Conservation (phyloP, 208 protist genomes). For the Crithidia expoeki region DNA sequence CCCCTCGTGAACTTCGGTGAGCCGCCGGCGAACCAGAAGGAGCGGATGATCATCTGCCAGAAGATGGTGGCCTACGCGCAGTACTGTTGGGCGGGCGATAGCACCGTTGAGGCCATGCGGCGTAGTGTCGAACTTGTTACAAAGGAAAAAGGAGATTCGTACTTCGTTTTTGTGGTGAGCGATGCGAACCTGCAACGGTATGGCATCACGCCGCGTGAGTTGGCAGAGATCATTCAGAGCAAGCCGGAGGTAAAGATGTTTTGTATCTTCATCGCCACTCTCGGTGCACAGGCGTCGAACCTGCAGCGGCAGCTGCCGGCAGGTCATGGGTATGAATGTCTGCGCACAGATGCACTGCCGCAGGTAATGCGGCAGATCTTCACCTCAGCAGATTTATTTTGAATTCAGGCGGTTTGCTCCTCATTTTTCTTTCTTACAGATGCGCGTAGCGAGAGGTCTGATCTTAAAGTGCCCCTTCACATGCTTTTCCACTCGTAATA, state of each 20-base stretch:
- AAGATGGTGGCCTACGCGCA: conserved; percentile 93
- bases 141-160: conserved; percentile 85
- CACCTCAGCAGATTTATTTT: conserved; percentile 72
- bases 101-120: conserved; percentile 88
- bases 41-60: conserved; percentile 82
- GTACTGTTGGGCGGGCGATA: conserved; percentile 94
- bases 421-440: conserved; percentile 11
- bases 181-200: conserved; percentile 95
- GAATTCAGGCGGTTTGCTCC: not conserved
- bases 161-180: conserved; percentile 94
- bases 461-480: no score
- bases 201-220: conserved; percentile 81
- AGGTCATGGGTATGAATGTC: conserved; percentile 88
- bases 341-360: conserved; percentile 84
- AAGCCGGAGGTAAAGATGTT: conserved; percentile 86
- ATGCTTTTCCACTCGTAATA: no score
- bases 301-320: conserved; percentile 76
- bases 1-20: conserved; percentile 76
- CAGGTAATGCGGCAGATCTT: conserved; percentile 91
- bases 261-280: conserved; percentile 92
- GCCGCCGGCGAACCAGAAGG: conserved; percentile 72
- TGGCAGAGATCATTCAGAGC: conserved; percentile 73
- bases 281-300: conserved; percentile 79
- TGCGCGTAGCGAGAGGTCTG: no score
- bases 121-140: conserved; percentile 74